Conservation (phyloP, 768 basidiomycete species). For the Leucosporidium creatinivorum region DNA sequence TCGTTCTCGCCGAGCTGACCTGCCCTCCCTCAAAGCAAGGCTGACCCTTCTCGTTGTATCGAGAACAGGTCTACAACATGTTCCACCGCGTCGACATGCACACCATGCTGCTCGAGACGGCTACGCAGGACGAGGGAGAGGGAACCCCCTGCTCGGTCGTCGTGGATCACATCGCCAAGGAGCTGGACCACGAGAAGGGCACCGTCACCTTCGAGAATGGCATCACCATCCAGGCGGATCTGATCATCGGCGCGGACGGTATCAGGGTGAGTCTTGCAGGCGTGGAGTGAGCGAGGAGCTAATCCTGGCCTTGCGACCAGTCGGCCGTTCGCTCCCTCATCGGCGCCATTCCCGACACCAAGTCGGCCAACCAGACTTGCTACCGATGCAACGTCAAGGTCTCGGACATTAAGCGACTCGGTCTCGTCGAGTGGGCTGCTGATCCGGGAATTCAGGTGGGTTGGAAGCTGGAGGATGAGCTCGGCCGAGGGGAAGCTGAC, state of each 20-base stretch:
- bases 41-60: too few species aligned
- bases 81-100: constrained; percentile 36
- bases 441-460: too few species aligned
- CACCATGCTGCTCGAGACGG: constrained; percentile 31
- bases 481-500: too few species aligned
- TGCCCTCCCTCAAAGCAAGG: too few species aligned
- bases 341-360: constrained; percentile 28
- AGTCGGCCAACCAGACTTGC: constrained; percentile 33
- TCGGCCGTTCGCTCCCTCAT: constrained; percentile 25
- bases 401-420: constrained; percentile 24
- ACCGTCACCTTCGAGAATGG: constrained; percentile 34
- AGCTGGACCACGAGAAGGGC: constrained; percentile 29
- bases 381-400: constrained; percentile 36
- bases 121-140: constrained; percentile 23
- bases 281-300: neutral
- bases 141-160: constrained; percentile 29
- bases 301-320: neutral
- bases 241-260: constrained; percentile 36
- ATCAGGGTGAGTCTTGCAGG: constrained; percentile 13
- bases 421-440: constrained; percentile 21
- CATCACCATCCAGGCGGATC: constrained; percentile 19
- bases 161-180: constrained; percentile 16
- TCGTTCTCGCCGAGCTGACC: too few species aligned
- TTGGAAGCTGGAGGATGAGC: too few species aligned
- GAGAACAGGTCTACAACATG: neutral